Evolutionary conservation across 2,329 filamentous ascomycete genomes (phyloP).

Genomic region (Penicillium brevicompactum): DNA sequence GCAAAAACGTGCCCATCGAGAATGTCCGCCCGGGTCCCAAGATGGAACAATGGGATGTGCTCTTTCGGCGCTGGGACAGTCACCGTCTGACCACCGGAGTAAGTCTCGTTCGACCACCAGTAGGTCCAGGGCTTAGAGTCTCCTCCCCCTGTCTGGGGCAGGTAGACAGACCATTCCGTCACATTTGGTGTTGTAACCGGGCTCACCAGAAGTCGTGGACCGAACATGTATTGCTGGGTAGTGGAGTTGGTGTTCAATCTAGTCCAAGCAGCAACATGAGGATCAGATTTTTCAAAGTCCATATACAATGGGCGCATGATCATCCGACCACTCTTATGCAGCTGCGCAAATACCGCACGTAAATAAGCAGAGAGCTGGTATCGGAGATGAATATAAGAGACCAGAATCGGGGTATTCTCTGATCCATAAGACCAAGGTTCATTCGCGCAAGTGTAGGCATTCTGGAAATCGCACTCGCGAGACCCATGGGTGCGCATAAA

Average conservation of each 20-base stretch:
- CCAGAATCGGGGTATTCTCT: conserved; percentile 58
- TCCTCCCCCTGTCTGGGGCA: conserved; percentile 33
- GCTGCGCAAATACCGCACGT: conserved; percentile 35
- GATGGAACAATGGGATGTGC: conserved; percentile 52
- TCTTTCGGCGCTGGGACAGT: conserved; percentile 38
- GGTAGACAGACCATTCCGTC: conserved; percentile 40
- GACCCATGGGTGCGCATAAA: conserved; percentile 67
- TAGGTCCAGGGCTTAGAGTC: conserved; percentile 39
- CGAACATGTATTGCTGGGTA: conserved; percentile 46
- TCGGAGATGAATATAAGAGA: conserved; percentile 58
- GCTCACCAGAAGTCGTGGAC: conserved; percentile 38
- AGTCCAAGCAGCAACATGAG: conserved; percentile 21
- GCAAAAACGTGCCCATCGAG: conserved; percentile 52
- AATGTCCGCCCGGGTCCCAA: conserved; percentile 69
- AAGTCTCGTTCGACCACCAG: conserved; percentile 45
- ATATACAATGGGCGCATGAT: conserved; percentile 44
- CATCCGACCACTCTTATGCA: conserved; percentile 35
- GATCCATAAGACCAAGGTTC: conserved; percentile 67
- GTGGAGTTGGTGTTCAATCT: conserved; percentile 35
- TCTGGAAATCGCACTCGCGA: conserved; percentile 51
- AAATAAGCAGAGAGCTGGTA: conserved; percentile 50
- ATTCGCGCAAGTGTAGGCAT: conserved; percentile 41
- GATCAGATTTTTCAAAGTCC: conserved; percentile 39
- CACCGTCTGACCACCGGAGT: conserved; percentile 38
- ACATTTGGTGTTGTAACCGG: conserved; percentile 40